phyloP scores from a whole-genome alignment of 2,329 filamentous ascomycete genomes.

The Paracorniculantispora psalliotae region DNA sequence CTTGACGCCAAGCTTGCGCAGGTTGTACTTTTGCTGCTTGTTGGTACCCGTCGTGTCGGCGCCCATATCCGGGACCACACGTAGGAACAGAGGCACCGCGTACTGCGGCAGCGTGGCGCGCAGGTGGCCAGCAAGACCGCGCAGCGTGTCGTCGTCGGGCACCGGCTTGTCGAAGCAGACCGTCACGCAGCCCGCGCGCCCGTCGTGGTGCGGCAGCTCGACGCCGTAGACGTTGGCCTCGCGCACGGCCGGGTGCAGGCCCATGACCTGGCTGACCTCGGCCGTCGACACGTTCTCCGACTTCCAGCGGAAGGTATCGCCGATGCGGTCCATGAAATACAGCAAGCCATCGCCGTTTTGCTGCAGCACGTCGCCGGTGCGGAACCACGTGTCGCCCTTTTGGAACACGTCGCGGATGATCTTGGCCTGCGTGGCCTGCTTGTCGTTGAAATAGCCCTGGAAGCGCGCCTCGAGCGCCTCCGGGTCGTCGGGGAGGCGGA shows the following conservation, averaged over 20 bases:
- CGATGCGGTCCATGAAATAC: slow-evolving; percentile 78
- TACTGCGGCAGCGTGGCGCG: slow-evolving; percentile 60
- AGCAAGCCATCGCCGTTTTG: slow-evolving; percentile 64
- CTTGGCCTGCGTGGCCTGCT: slow-evolving; percentile 65
- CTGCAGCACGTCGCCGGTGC: slow-evolving; percentile 74
- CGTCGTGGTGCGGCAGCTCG: slow-evolving; percentile 72
- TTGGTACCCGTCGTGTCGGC: slow-evolving; percentile 74
- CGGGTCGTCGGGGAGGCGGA: slow-evolving; percentile 66
- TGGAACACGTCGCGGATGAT: slow-evolving; percentile 67
- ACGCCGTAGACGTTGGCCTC: slow-evolving; percentile 90
- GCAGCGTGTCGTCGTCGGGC: slow-evolving; percentile 42
- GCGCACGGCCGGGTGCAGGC: slow-evolving; percentile 58
- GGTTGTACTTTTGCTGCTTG: slow-evolving; percentile 76
- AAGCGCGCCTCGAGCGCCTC: slow-evolving; percentile 60
- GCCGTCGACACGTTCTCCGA: slow-evolving; percentile 77
- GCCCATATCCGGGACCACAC: slow-evolving; percentile 53
- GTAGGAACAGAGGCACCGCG: slow-evolving; percentile 72
- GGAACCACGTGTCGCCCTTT: slow-evolving; percentile 77
- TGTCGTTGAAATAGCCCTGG: slow-evolving; percentile 78
- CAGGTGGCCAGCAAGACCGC: slow-evolving; percentile 58
- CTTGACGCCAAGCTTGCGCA: slow-evolving; percentile 71
- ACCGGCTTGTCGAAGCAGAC: slow-evolving; percentile 48
- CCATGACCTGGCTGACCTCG: slow-evolving; percentile 74
- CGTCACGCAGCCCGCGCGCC: slow-evolving; percentile 76
- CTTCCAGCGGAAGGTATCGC: slow-evolving; percentile 77